These are phyloP conservation scores for Leccinum fuscescens DNA, from an alignment of 1,284 basidiomycete genomes.

Conservation along the genomic window DNA sequence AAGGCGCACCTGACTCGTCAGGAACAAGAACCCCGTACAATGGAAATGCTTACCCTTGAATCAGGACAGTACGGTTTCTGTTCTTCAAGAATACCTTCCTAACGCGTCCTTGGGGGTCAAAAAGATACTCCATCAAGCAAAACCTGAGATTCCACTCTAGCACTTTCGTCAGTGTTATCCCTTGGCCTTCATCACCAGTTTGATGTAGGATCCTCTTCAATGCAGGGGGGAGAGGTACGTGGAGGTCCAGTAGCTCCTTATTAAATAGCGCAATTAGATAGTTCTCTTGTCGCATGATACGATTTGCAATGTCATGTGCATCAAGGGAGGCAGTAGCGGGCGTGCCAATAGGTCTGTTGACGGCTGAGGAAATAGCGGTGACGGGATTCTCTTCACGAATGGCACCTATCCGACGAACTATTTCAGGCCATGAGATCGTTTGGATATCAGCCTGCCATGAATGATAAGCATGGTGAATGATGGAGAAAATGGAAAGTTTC, in stretches of 20 bases:
- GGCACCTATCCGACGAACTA: conserved; percentile 84
- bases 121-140: conserved; percentile 92
- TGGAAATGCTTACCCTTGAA: conserved; percentile 69
- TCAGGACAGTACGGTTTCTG: conserved; percentile 72
- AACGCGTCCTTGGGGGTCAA: conserved; percentile 85
- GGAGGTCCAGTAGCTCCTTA: conserved; percentile 90
- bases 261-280: conserved; percentile 98
- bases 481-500: conserved; percentile 43
- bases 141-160: conserved; percentile 97
- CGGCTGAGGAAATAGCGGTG: conserved; percentile 75
- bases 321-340: conserved; percentile 76
- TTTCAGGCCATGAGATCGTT: conserved; percentile 94
- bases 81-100: conserved; percentile 88
- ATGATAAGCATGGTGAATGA: conserved; percentile 12
- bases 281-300: conserved; percentile 97
- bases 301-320: conserved; percentile 94
- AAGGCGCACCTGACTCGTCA: conserved; percentile 4
- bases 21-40: neutral
- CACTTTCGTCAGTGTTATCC: conserved; percentile 79
- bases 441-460: conserved; percentile 83
- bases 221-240: conserved; percentile 69
- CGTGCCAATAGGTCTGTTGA: conserved; percentile 45
- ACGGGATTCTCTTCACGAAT: conserved; percentile 90
- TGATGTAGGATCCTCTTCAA: conserved; percentile 48
- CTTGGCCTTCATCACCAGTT: conserved; percentile 58